phyloP scores from a whole-genome alignment of 1,139 yeast genomes.

The Candida albicans region DNA sequence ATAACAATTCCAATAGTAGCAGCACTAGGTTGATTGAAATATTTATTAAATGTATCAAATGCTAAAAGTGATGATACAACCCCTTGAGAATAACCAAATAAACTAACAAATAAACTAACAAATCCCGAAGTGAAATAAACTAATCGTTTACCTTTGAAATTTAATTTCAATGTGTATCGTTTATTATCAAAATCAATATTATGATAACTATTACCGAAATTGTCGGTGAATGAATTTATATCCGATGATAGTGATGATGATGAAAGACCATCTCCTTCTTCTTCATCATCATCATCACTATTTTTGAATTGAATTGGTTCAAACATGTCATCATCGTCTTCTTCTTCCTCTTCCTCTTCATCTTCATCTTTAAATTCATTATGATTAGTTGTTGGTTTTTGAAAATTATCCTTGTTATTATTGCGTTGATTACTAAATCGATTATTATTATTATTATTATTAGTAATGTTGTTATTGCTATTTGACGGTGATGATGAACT shows the following conservation, averaged over 20 bases:
- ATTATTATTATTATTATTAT: not conserved
- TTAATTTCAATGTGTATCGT: conserved; percentile 31
- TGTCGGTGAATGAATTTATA: conserved; percentile 20
- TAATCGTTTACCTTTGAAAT: conserved; percentile 43
- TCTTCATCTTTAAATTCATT: conserved; percentile 1
- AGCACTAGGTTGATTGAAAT: conserved; percentile 46
- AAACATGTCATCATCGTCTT: conserved; percentile 7
- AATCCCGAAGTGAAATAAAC: conserved; percentile 79
- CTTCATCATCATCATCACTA: conserved; percentile 6
- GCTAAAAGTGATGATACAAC: conserved; percentile 77
- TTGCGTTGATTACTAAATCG: too few species aligned
- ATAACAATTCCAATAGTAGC: conserved; percentile 51
- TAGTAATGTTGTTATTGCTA: not conserved
- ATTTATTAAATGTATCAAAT: conserved; percentile 43
- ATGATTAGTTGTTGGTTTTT: not conserved
- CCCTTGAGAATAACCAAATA: conserved; percentile 91
- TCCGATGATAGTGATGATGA: conserved; percentile 1
- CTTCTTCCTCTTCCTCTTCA: conserved; percentile 4
- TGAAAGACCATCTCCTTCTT: too few species aligned
- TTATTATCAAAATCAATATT: conserved; percentile 41
- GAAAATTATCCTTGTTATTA: not conserved
- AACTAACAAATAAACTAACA: conserved; percentile 78
- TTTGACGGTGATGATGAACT: not conserved
- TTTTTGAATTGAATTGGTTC: conserved; percentile 11
- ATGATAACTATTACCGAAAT: conserved; percentile 37